These are phyloP conservation scores for Medicago ruthenica DNA, from an alignment of 306 rosid genomes.

Conservation along the genomic window DNA sequence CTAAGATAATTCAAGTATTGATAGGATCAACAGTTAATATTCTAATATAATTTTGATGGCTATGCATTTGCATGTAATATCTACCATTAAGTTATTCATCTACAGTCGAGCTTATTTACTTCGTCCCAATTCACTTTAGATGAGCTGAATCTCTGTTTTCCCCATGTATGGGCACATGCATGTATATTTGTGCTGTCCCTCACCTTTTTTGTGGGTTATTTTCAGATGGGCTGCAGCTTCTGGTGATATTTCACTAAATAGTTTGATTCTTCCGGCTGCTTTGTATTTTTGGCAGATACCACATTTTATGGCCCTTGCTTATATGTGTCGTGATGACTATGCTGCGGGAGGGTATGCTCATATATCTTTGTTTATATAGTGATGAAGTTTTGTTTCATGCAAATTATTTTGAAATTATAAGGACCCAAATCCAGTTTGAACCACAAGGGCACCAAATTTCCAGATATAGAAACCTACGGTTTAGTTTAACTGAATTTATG, in stretches of 20 bases:
- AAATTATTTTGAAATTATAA: not conserved
- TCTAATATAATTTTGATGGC: too few relatives aligned
- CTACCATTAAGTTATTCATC: conserved; percentile 1
- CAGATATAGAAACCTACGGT: not conserved
- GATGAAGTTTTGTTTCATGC: not conserved
- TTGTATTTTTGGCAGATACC: conserved; percentile 98
- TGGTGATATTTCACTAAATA: conserved; percentile 77
- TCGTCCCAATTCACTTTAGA: not conserved
- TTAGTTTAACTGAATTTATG: conserved; percentile 16
- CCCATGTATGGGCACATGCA: not conserved
- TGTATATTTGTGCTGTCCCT: conserved; percentile 22
- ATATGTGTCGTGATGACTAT: conserved; percentile 87
- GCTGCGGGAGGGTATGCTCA: conserved; percentile 93
- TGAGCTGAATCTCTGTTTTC: not conserved
- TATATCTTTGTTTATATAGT: conserved; percentile 21
- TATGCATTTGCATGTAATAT: not conserved
- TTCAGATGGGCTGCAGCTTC: conserved; percentile 95
- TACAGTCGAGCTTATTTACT: not conserved
- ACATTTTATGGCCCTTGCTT: conserved; percentile 99
- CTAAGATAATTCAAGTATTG: not conserved
- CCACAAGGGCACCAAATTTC: not conserved
- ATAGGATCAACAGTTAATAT: not conserved
- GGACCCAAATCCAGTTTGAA: not conserved
- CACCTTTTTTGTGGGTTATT: conserved; percentile 36
- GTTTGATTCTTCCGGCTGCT: conserved; percentile 91